Evolutionary conservation across 345 rosid species (phyloP).

Genomic region (Aethionema arabicum): DNA sequence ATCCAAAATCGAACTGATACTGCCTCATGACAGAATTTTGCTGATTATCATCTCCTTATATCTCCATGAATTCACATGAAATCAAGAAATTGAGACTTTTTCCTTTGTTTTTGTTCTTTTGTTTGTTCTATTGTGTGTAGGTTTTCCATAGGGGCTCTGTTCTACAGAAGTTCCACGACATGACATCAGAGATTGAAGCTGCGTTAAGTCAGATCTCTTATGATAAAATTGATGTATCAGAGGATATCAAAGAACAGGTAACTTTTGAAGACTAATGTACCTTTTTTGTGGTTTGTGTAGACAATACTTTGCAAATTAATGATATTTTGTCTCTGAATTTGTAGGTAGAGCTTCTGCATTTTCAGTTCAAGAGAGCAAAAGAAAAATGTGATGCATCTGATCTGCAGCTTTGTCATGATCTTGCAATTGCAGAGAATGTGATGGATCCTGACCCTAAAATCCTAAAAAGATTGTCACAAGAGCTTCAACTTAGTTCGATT

Average conservation of each 20-base stretch:
- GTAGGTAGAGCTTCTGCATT: slow-evolving; percentile 84
- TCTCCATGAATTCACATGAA: not conserved
- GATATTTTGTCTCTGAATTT: slow-evolving; percentile 9
- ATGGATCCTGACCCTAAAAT: slow-evolving; percentile 58
- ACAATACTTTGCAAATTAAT: slow-evolving; percentile 13
- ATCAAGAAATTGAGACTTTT: slow-evolving; percentile 14
- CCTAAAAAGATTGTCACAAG: slow-evolving; percentile 73
- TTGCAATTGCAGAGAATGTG: slow-evolving; percentile 52
- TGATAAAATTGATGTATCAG: slow-evolving; percentile 56
- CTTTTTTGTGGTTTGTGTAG: not conserved
- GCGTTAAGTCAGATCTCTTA: slow-evolving; percentile 69
- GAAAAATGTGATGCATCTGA: slow-evolving; percentile 59
- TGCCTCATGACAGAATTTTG: slow-evolving; percentile 5
- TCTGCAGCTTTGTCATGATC: slow-evolving; percentile 67
- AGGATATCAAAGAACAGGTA: slow-evolving; percentile 95
- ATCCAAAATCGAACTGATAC: not conserved
- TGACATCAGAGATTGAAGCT: slow-evolving; percentile 66
- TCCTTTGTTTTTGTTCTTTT: slow-evolving; percentile 12
- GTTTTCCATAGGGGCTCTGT: slow-evolving; percentile 51
- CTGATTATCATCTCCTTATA: not conserved
- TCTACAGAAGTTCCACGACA: slow-evolving; percentile 47
- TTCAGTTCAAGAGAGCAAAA: slow-evolving; percentile 83
- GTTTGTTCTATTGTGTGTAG: slow-evolving; percentile 44
- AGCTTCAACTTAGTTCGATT: slow-evolving; percentile 71
- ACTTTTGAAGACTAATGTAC: not conserved